Evolutionary conservation across 1,139 yeast genomes (phyloP), one percentile per base, ranked within the genome.

Genomic region (Yamadazyma kanchanaburiensis): DNA sequence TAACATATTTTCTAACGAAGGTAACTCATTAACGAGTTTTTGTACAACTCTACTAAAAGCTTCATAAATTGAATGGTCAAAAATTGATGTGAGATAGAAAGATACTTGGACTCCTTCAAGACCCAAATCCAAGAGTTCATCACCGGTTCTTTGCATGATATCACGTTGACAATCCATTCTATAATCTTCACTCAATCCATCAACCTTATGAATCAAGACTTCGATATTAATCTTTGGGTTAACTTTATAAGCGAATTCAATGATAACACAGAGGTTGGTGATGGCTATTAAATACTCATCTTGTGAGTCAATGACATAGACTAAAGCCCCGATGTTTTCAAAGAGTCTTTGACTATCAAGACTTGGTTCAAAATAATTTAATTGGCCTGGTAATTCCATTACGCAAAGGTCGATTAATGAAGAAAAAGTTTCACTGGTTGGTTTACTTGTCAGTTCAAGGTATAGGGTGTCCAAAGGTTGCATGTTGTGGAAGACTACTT

Each of bases 341-440:
- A 89, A 89, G 24, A 85, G 60, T 37, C 81, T 65, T 40, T 82
- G 89, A 11, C 86, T 76, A 48, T 89, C 96, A 46, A 80, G 80
- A 27, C 70, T 73, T 4, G 95, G 91, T 46, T 88, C 96, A 53
- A 87, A 86, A 51, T 86, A 77, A 52, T 88, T 87, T 40, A 89
- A 60, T 55, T 91, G 97, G 1, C 97, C 98, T 0, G 98, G 98
- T 17, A 91, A 65, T 53, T 91, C 98, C 83, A 88, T 86, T n/a
- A 91, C 91, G 10, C 89, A 82, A 32, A 91, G 65, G 51, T 88
- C 94, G 25, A 89, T 85, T 34, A 91, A 67, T 6, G 95, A 85
- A 19, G 78, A 70, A 45, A 80, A 78, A 46, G 77, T 84, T 43
- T 83, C 91, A 15, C 82, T 73, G 10, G 94, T 84, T 1, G 96